phyloP scores from a whole-genome alignment of 2,329 filamentous ascomycete genomes.

The Fusarium secorum region DNA sequence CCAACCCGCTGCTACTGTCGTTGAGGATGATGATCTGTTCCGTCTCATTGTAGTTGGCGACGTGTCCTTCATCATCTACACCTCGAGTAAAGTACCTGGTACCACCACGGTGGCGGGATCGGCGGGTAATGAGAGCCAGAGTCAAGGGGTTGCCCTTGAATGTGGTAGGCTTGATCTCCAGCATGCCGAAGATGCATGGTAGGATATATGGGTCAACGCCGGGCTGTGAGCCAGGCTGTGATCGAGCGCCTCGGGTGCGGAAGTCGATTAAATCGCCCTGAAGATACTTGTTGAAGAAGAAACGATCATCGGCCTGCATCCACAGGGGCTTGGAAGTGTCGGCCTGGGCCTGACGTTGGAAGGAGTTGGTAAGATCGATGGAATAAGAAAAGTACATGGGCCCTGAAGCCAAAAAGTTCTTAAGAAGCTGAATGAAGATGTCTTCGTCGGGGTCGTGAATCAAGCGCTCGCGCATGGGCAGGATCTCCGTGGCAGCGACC shows the following conservation, averaged over 20 bases:
- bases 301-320: conserved; percentile 93
- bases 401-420: conserved; percentile 79
- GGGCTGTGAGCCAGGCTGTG: conserved; percentile 73
- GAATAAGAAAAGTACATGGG: conserved; percentile 99
- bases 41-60: conserved; percentile 99
- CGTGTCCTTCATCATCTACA: conserved; percentile 90
- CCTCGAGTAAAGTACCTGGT: conserved; percentile 96
- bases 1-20: conserved; percentile 75
- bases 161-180: conserved; percentile 86
- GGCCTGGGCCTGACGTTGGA: conserved; percentile 87
- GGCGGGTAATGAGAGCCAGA: conserved; percentile 84
- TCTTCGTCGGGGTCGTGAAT: conserved; percentile 95
- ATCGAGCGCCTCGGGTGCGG: conserved; percentile 68
- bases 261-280: conserved; percentile 93
- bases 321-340: conserved; percentile 79
- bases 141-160: conserved; percentile 88
- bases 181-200: conserved; percentile 94
- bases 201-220: conserved; percentile 90
- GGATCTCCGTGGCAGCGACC: conserved; percentile 87
- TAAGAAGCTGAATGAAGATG: conserved; percentile 83
- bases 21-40: conserved; percentile 93
- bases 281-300: conserved; percentile 98
- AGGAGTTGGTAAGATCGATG: conserved; percentile 93
- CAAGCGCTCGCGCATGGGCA: conserved; percentile 90
- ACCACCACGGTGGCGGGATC: conserved; percentile 86